Base-by-base conservation (phyloP, 2,329 filamentous ascomycete genomes). In the Coniella lustricola region DNA sequence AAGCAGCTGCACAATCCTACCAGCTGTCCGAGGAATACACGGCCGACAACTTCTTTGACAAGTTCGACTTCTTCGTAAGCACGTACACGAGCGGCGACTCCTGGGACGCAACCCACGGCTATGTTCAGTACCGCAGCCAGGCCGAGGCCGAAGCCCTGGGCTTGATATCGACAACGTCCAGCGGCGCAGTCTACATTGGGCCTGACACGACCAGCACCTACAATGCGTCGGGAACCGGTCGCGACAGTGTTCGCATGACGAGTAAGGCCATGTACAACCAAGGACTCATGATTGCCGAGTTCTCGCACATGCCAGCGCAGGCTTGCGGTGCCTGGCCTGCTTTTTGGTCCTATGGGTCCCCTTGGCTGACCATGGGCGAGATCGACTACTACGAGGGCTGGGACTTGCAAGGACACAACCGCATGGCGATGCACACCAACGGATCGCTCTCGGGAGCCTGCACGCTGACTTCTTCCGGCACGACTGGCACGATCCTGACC, bases 71-170 rank as follows among this genome's bases (percentile, higher is more conserved):
- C 59, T 50, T 41, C 17, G 33, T 38, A 21, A 46, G 37, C 37
- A 36, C 42, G 16, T 40, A 47, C 17, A 50, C 22, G n/a, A 32
- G 61, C 46, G 58, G 54, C 20, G 38, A 56, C 12, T 41, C 36
- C 3, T 40, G 37, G 44, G 84, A 89, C 56, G 80, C 80, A 8
- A 88, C 81, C 41, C 60, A 75, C 47, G 85, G 84, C 8, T 85
- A 75, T 57, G 84, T 87, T 46, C 66, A 71, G 48, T 90, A 74
- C 55, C 61, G 63, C 40, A 61, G 46, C 59, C 56, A 61, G 46
- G 18, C 52, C 2, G 61, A 65, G 16, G 71, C 73, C 14, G 39
- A 59, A 12, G 49, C 46, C 3, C 56, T 67, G 21, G 65, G 65
- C 16, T 59, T 74, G 4, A 57, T 68, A 44, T 57, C 58, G 18